Base-by-base conservation (phyloP, 306 rosid species). In the Citrullus colocynthis region DNA sequence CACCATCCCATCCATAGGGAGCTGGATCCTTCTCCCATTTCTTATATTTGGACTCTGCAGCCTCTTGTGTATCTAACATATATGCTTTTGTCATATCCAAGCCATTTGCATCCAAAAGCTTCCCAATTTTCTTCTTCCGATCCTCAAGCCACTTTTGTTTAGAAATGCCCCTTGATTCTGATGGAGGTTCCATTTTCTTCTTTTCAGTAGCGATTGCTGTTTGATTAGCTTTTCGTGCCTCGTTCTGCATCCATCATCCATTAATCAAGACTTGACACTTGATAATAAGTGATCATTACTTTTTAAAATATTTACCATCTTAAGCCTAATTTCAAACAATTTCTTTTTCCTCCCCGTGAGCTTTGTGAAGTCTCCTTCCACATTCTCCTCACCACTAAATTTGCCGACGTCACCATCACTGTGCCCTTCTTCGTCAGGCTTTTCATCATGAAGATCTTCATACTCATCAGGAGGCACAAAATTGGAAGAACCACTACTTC, bases 1-100 rank as follows among this genome's bases (percentile, higher is more conserved):
- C 85, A 95, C 98, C 99, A 78, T 95, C 99, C 99, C 99, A 95
- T 56, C 98, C 99, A 44, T 21, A 84, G 36, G 99, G 98, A 69
- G 99, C 98, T 69, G 98, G 98, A 84, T 91, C 97, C 85, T 92
- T 95, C 77, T 92, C 98, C 99, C 99, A 95, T 85, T 92, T 95
- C 89, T 95, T 92, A 87, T 95, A 95, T 78, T 95, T 95, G 64
- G 21, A 54, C 80, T 90, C 90, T 70, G 98, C 99, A 75, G 87
- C 84, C 83, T 92, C 98, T 85, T 95, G 90, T 36, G 99, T 92
- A 80, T 95, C 99, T 67, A 95, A 92, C 99, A 95, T 95, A 84
- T 83, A 91, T 7, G 99, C 88, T 11, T 81, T 91, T 79, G 86
- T 78, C 99, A 95, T 81, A 72, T 92, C 99, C 91, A 95, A 82